These are phyloP conservation scores for Rhizodiscina lignyota DNA, from an alignment of 495 filamentous ascomycete genomes.

Conservation along the genomic window DNA sequence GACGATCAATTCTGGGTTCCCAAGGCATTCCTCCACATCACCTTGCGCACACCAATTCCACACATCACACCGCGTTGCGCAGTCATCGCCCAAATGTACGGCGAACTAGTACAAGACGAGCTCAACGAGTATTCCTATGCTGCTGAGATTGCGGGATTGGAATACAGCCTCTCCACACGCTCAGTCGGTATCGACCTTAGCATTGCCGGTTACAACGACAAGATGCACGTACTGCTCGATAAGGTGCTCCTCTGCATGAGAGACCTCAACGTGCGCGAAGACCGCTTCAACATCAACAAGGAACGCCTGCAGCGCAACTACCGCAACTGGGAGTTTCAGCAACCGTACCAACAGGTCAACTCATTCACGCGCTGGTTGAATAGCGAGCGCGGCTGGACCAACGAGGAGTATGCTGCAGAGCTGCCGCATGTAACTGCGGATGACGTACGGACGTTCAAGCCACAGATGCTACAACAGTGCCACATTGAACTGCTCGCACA, in stretches of 20 bases:
- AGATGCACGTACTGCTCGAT: constrained; percentile 77
- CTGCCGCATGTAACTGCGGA: constrained; percentile 54
- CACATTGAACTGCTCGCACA: constrained; percentile 81
- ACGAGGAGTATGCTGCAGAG: constrained; percentile 67
- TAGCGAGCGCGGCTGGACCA: constrained; percentile 58
- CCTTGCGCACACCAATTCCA: constrained; percentile 60
- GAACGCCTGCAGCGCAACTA: constrained; percentile 61
- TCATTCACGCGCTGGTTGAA: constrained; percentile 69
- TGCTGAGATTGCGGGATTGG: constrained; percentile 80
- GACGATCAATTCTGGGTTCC: constrained; percentile 98
- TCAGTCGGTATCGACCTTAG: constrained; percentile 61
- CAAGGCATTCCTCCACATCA: constrained; percentile 72
- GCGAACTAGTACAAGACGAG: constrained; percentile 75
- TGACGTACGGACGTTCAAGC: constrained; percentile 62
- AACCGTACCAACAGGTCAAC: constrained; percentile 82
- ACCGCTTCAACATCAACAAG: constrained; percentile 83
- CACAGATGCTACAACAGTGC: constrained; percentile 62
- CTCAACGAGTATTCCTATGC: constrained; percentile 93
- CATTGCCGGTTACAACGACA: constrained; percentile 88
- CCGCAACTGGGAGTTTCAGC: constrained; percentile 72
- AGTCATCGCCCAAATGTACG: constrained; percentile 67
- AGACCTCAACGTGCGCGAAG: constrained; percentile 62
- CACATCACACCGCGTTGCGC: constrained; percentile 59
- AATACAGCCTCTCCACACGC: constrained; percentile 59
- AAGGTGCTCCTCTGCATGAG: constrained; percentile 81